These are phyloP conservation scores for Omphalotus olearius DNA, from an alignment of 1,284 basidiomycete genomes.

Conservation along the genomic window DNA sequence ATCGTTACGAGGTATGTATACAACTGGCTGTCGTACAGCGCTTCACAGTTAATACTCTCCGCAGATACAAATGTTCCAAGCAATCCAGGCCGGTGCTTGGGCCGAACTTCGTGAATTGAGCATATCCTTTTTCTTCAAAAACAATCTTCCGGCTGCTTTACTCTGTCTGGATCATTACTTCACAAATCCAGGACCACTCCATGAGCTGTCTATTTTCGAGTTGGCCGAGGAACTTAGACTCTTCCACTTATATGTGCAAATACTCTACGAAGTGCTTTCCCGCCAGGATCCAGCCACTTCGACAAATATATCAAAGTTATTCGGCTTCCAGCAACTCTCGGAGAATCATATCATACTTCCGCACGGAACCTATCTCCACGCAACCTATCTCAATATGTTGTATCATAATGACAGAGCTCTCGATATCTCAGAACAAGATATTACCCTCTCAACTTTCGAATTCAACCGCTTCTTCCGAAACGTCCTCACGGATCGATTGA, in stretches of 20 bases:
- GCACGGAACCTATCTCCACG: slow-evolving; percentile 6
- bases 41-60: not conserved
- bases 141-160: slow-evolving; percentile 30
- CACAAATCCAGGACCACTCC: slow-evolving; percentile 17
- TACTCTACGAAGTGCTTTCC: slow-evolving; percentile 23
- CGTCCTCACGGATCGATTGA: slow-evolving; percentile 1
- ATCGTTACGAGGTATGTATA: slow-evolving; percentile 25
- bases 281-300: slow-evolving; percentile 20
- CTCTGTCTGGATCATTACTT: slow-evolving; percentile 42
- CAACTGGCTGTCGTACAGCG: not conserved
- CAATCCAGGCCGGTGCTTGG: slow-evolving; percentile 26
- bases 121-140: slow-evolving; percentile 19
- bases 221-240: slow-evolving; percentile 25
- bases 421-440: not conserved
- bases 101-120: slow-evolving; percentile 25
- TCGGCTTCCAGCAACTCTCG: slow-evolving; percentile 26
- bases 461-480: not conserved
- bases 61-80: slow-evolving; percentile 39
- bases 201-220: slow-evolving; percentile 20
- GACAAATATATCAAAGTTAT: slow-evolving; percentile 23
- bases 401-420: not conserved
- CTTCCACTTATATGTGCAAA: slow-evolving; percentile 30
- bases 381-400: slow-evolving; percentile 1
- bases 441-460: not conserved
- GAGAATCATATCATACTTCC: slow-evolving; percentile 5